Evolutionary conservation across 1,284 basidiomycete genomes (phyloP), one percentile per base, ranked within the genome.

Genomic region (Ustilago loliicola): DNA sequence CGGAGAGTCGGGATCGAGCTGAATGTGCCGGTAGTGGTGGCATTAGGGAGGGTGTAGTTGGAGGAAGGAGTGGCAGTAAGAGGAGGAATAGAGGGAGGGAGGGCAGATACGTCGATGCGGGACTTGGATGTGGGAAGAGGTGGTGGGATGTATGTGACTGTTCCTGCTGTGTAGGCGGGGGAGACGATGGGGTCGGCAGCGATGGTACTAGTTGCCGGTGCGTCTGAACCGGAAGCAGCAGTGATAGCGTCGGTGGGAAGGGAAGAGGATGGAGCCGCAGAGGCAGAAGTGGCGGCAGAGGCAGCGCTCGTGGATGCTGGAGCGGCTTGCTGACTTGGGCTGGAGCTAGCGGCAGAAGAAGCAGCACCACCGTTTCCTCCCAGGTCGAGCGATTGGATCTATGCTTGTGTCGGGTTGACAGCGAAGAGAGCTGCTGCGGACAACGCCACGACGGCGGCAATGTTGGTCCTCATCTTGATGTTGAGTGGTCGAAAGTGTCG

Each of bases 31-130:
- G 79, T 77, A 0, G 80, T 77, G 17, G 72, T 75, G 9, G 71
- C 59, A 17, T 45, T 63, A 21, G 80, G 80, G 4, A 80, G 66
- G 34, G 80, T 80, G 57, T 59, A 82, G 71, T 82, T 82, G 60
- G 79, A 80, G 2, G 80, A 82, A 40, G 77, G 67, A 32, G 67
- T 74, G 7, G 47, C 36, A 19, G 34, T 23, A 57, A 63, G n/a
- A 2, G 66, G 38, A 8, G 72, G 65, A 3, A 78, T 50, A 6
- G 65, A 63, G 10, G 68, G 57, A 6, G 76, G 76, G 10, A 78
- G 68, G 2, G 54, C 7, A 23, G 68, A 61, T 29, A 78, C 76
- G 38, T 78, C 62, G 62, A 74, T 74, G 55, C 10, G 9, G n/a
- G 65, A 54, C 4, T 57, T 55, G 0, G 66, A 71, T 1, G 72